These are phyloP conservation scores for Fusarium aywerte DNA, from an alignment of 2,329 filamentous ascomycete species.

Conservation along the genomic window DNA sequence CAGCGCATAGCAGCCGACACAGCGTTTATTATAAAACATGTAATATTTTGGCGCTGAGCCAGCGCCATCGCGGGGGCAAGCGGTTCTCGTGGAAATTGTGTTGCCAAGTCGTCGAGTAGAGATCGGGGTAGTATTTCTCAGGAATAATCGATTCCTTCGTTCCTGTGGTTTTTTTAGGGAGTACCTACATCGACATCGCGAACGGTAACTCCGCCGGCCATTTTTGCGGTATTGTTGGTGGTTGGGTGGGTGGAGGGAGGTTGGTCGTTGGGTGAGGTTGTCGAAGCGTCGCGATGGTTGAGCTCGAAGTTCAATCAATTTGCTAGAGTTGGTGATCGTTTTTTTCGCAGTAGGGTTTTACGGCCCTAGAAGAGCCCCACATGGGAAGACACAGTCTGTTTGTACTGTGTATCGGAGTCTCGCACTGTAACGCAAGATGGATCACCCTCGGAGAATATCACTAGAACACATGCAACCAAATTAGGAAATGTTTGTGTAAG, in stretches of 20 bases:
- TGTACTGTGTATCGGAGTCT: fast-evolving
- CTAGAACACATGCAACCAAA: slow-evolving; percentile 1
- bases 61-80: slow-evolving; percentile 38
- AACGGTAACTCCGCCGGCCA: slow-evolving; percentile 82
- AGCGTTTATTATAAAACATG: slow-evolving; percentile 30
- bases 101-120: slow-evolving; percentile 46
- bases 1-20: slow-evolving; percentile 33
- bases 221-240: slow-evolving; percentile 69
- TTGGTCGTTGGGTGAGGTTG: slow-evolving; percentile 50
- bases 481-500: slow-evolving; percentile 27
- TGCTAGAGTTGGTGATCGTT: slow-evolving; percentile 37
- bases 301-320: slow-evolving; percentile 24
- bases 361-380: slow-evolving; percentile 46
- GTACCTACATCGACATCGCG: slow-evolving; percentile 85
- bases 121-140: slow-evolving; percentile 5
- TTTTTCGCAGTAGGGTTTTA: slow-evolving; percentile 48
- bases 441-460: background rate
- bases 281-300: slow-evolving; percentile 45
- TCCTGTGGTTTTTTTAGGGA: slow-evolving; percentile 45
- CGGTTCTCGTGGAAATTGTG: slow-evolving; percentile 45
- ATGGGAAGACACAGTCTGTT: background rate
- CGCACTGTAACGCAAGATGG: slow-evolving; percentile 12
- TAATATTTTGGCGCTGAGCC: slow-evolving; percentile 33
- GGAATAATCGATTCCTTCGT: slow-evolving; percentile 24
- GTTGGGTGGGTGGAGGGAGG: slow-evolving; percentile 36